Evolutionary conservation across 202 grass and related monocot species (phyloP).

Genomic region (Brachypodium distachyon): DNA sequence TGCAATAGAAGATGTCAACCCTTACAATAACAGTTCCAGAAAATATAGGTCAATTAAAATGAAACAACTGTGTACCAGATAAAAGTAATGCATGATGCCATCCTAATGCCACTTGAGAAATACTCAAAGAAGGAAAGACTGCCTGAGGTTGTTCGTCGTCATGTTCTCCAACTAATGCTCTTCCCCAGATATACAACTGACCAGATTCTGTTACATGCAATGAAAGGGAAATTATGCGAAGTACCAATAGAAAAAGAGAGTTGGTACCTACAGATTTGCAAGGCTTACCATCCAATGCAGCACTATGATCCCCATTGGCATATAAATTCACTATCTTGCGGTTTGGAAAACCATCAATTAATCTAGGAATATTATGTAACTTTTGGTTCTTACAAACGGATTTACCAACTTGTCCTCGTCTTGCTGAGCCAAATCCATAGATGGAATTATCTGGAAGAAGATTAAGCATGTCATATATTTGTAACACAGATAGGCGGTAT

Average conservation of each 20-base stretch:
- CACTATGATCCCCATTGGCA: constrained; percentile 92
- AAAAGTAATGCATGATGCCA: constrained; percentile 90
- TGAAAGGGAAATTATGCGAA: constrained; percentile 12
- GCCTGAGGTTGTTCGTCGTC: constrained; percentile 49
- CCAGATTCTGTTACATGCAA: constrained; percentile 43
- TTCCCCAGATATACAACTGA: constrained; percentile 80
- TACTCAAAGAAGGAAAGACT: constrained; percentile 25
- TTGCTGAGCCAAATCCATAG: constrained; percentile 79
- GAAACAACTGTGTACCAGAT: constrained; percentile 44
- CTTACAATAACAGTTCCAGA: not conserved
- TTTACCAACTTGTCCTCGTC: constrained; percentile 77
- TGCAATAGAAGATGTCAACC: constrained; percentile 17
- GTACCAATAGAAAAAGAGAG: not conserved
- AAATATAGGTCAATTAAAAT: not conserved
- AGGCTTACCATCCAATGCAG: constrained; percentile 71
- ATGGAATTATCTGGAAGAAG: constrained; percentile 48
- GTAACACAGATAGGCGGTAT: not conserved
- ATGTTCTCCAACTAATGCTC: constrained; percentile 44
- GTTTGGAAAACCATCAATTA: constrained; percentile 59
- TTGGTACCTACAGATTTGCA: not conserved
- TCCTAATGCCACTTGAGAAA: constrained; percentile 86
- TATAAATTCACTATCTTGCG: constrained; percentile 50
- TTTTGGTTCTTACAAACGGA: constrained; percentile 33
- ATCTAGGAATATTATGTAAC: constrained; percentile 51
- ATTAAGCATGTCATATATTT: not conserved